A percentile compares a stretch with the other conserved stretches of the same genome.
Conservation (phyloP, 495 filamentous ascomycete species). For the Glutinoglossum americanum region DNA sequence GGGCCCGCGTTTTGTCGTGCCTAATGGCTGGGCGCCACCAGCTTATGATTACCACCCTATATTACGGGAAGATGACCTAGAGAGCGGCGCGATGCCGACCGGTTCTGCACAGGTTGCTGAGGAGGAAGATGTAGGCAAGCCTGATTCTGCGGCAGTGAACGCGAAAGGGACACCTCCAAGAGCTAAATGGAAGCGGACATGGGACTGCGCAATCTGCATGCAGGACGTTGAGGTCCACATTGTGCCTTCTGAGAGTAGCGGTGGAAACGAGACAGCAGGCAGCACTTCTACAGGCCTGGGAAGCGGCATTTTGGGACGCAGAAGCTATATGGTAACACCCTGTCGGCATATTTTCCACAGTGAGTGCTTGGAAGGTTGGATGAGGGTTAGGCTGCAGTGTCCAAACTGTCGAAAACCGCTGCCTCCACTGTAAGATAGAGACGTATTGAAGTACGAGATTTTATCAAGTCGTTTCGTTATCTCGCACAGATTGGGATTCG, state of each 20-base stretch:
- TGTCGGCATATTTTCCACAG: constrained; percentile 95
- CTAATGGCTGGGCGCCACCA: constrained; percentile 46
- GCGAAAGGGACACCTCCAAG: constrained; percentile 14
- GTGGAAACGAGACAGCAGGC: constrained; percentile 24
- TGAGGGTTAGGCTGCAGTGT: constrained; percentile 79
- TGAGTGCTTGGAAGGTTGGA: constrained; percentile 85
- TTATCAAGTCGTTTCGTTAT: no score
- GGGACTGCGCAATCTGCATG: constrained; percentile 91
- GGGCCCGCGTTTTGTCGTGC: constrained; percentile 64
- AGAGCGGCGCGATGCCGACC: constrained; percentile 52
- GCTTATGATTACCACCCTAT: constrained; percentile 94
- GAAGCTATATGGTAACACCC: constrained; percentile 89
- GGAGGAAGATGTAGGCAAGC: constrained; percentile 1
- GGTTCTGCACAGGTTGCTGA: constrained; percentile 29
- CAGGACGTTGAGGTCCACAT: constrained; percentile 78
- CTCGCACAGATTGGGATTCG: no score
- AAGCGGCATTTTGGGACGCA: constrained; percentile 48
- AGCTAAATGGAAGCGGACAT: constrained; percentile 11
- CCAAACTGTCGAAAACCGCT: constrained; percentile 85
- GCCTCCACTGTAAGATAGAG: constrained; percentile 41
- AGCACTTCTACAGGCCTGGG: constrained; percentile 30
- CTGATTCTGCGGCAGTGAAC: constrained; percentile 13
- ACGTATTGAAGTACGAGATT: no score
- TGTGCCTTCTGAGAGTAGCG: constrained; percentile 26
- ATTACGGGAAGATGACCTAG: constrained; percentile 63